Evolutionary conservation across 805 yeast species (phyloP), one percentile per base, ranked within the genome.

Genomic region (Lipomyces japonicus): DNA sequence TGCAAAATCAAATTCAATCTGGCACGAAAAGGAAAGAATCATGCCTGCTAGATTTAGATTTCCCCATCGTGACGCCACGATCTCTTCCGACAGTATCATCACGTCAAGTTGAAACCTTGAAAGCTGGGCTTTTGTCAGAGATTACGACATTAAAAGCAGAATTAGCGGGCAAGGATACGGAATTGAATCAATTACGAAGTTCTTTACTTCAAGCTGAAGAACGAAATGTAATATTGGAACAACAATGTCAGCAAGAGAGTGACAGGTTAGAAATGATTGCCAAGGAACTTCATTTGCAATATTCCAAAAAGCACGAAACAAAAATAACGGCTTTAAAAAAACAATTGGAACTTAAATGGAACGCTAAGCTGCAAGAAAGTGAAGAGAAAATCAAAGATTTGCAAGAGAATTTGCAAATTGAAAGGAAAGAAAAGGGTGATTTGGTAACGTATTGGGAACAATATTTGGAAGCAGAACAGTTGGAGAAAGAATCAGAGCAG

Each of bases 361-460:
- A 34, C 4, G 22, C 38, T 10, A 44, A 45, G 32, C 22, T 48
- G 14, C 48, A 41, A 18, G 39, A 39, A 22, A 16, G 18, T 16
- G 50, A 52, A 22, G 38, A 25, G 3, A 24, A 34, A 24, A 25
- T 52, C 7, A 26, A 23, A 10, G 44, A 41, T n/a, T 38, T 54
- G 28, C 21, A 39, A 21, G 30, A 41, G 3, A 39, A 41, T n/a
- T 37, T 54, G 18, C 40, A 48, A 38, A 28, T 34, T 10, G 59
- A 54, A 26, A 35, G 59, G n/a, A 32, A 44, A 31, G 59, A 54
- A 37, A 54, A 52, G 28, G 40, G 43, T 23, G 59, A 54, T 38
- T 39, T 54, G 30, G 57, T 54, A 7, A 35, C 36, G 39, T 48
- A 38, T 21, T 54, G 59, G 57, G 57, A 52, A 16, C 45, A 51